These are phyloP conservation scores for Epithele typhae DNA, from an alignment of 768 basidiomycete genomes.

Conservation along the genomic window DNA sequence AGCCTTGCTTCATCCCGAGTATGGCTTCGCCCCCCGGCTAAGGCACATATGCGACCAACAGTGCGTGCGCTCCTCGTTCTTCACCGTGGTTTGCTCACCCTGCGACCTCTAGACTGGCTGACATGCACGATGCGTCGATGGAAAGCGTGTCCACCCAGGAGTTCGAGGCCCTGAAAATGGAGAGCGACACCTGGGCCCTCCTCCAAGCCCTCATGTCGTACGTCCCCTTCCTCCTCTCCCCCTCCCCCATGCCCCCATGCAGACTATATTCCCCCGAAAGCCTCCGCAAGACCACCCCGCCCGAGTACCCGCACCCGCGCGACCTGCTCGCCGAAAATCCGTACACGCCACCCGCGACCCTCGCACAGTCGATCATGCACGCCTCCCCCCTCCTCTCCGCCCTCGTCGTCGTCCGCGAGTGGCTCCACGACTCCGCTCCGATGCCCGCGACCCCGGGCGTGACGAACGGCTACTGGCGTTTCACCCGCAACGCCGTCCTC, in stretches of 20 bases:
- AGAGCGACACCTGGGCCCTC: conserved; percentile 79
- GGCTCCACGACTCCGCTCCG: conserved; percentile 78
- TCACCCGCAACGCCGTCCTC: conserved; percentile 72
- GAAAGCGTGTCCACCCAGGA: conserved; percentile 43
- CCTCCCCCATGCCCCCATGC: background rate
- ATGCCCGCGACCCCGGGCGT: conserved; percentile 67
- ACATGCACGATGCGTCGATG: conserved; percentile 38
- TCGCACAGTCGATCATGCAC: conserved; percentile 71
- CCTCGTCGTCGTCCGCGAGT: conserved; percentile 80
- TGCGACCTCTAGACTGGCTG: conserved; percentile 40
- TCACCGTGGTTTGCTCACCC: background rate
- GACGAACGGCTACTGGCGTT: conserved; percentile 79
- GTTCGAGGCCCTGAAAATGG: conserved; percentile 60
- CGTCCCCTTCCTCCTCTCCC: conserved; percentile 26
- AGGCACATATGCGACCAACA: conserved; percentile 48
- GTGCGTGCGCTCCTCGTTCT: conserved; percentile 36
- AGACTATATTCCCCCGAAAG: conserved; percentile 32
- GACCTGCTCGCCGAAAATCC: conserved; percentile 66
- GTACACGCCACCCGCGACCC: conserved; percentile 72
- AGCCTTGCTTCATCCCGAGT: conserved; percentile 57
- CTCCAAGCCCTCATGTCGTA: conserved; percentile 76
- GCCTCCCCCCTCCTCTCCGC: conserved; percentile 66
- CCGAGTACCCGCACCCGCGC: conserved; percentile 43
- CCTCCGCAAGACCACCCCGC: conserved; percentile 62
- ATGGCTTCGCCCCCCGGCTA: conserved; percentile 68